A percentile compares a stretch with the other conserved stretches of the same genome.
phyloP scores from a whole-genome alignment of 1,284 basidiomycete species.

The Naganishia sp. region DNA sequence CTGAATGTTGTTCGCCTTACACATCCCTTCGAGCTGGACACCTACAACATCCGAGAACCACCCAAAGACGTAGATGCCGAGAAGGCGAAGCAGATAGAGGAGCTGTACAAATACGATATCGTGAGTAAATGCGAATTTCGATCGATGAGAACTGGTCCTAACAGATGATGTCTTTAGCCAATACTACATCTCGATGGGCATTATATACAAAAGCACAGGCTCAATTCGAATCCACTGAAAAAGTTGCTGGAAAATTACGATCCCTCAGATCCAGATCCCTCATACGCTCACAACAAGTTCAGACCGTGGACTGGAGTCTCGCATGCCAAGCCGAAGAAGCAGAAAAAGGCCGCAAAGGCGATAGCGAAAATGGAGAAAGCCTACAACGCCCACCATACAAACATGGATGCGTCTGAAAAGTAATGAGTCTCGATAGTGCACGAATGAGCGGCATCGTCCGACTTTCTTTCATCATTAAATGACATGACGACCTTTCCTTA shows the following conservation, averaged over 20 bases:
- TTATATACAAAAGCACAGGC: slow-evolving; percentile 49
- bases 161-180: slow-evolving; percentile 38
- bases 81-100: slow-evolving; percentile 25
- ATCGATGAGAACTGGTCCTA: neutral
- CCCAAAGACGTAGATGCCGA: slow-evolving; percentile 34
- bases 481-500: neutral
- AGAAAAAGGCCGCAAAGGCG: slow-evolving; percentile 14
- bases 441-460: neutral
- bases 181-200: slow-evolving; percentile 49
- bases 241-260: slow-evolving; percentile 40
- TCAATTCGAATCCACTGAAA: slow-evolving; percentile 42
- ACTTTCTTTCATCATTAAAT: neutral
- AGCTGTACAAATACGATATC: slow-evolving; percentile 26
- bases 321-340: slow-evolving; percentile 12
- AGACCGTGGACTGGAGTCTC: slow-evolving; percentile 6
- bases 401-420: neutral
- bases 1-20: slow-evolving; percentile 42
- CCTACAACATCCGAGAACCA: slow-evolving; percentile 51
- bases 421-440: too few relatives aligned
- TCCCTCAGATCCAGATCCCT: slow-evolving; percentile 23
- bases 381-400: neutral
- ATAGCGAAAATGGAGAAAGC: slow-evolving; percentile 9
- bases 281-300: slow-evolving; percentile 27
- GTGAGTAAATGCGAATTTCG: neutral
- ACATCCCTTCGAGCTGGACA: slow-evolving; percentile 46